Conservation (phyloP, 345 rosid genomes). For the Stellera chamaejasme region DNA sequence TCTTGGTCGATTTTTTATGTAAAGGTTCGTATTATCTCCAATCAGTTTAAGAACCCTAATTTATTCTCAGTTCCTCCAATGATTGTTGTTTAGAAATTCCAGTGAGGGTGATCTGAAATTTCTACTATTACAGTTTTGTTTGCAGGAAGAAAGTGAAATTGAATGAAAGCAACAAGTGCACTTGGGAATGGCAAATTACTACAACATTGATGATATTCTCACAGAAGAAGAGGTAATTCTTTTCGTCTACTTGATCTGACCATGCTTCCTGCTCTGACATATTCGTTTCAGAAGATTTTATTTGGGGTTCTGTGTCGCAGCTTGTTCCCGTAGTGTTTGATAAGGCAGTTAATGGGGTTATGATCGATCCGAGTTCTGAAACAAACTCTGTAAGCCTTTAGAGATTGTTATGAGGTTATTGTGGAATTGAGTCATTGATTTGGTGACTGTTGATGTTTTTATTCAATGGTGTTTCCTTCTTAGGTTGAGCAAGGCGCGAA, state of each 20-base stretch:
- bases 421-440: background rate
- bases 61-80: background rate
- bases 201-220: conserved; percentile 67
- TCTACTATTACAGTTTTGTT: background rate
- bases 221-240: conserved; percentile 59
- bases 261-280: background rate
- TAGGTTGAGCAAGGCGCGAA: conserved; percentile 77
- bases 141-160: background rate
- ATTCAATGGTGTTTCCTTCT: conserved; percentile 2
- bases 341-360: conserved; percentile 59
- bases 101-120: too few species aligned
- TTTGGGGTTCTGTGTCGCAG: conserved; percentile 21
- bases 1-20: too few species aligned
- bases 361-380: conserved; percentile 70
- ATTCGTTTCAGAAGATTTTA: background rate
- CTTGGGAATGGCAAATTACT: conserved; percentile 45
- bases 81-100: too few species aligned
- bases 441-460: background rate
- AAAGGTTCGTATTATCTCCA: too few species aligned
- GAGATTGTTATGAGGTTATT: background rate
- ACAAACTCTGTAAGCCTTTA: conserved; percentile 40
- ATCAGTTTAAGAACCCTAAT: too few species aligned
- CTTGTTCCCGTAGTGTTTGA: conserved; percentile 50
- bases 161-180: background rate
- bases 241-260: background rate